These are phyloP conservation scores for Candida sakaeoensis DNA, from an alignment of 805 yeast genomes.

Conservation along the genomic window DNA sequence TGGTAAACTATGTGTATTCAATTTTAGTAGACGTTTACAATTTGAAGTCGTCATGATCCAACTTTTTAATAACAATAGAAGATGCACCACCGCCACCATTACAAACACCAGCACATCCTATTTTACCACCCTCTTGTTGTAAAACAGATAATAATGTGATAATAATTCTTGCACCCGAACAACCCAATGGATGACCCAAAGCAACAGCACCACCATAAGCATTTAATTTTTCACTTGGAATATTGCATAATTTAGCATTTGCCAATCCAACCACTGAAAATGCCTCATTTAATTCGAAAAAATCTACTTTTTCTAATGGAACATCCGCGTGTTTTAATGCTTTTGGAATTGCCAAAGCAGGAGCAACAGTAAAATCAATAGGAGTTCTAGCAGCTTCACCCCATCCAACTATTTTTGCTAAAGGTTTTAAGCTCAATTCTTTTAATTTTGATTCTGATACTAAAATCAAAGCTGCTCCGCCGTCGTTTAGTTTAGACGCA, in stretches of 20 bases:
- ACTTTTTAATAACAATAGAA: slow-evolving; percentile 78
- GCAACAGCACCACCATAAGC: slow-evolving; percentile 97
- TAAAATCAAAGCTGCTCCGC: slow-evolving; percentile 92
- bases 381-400: slow-evolving; percentile 98
- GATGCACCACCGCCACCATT: slow-evolving; percentile 99
- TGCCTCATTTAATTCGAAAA: slow-evolving; percentile 95
- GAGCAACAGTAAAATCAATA: slow-evolving; percentile 93
- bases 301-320: slow-evolving; percentile 67
- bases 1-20: no score
- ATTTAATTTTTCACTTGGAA: slow-evolving; percentile 68
- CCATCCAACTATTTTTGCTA: slow-evolving; percentile 89
- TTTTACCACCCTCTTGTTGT: slow-evolving; percentile 71
- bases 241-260: slow-evolving; percentile 64
- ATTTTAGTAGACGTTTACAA: slow-evolving; percentile 18
- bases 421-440: slow-evolving; percentile 83
- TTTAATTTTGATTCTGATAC: slow-evolving; percentile 81
- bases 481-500: slow-evolving; percentile 95
- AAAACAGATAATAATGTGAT: slow-evolving; percentile 82
- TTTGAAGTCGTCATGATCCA: slow-evolving; percentile 30
- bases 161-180: slow-evolving; percentile 91
- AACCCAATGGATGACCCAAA: slow-evolving; percentile 90
- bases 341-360: slow-evolving; percentile 92
- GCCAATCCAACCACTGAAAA: slow-evolving; percentile 96
- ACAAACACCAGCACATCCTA: slow-evolving; percentile 95
- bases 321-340: slow-evolving; percentile 86